Base-by-base conservation (phyloP, 2,329 filamentous ascomycete species). In the Phoma sp. region DNA sequence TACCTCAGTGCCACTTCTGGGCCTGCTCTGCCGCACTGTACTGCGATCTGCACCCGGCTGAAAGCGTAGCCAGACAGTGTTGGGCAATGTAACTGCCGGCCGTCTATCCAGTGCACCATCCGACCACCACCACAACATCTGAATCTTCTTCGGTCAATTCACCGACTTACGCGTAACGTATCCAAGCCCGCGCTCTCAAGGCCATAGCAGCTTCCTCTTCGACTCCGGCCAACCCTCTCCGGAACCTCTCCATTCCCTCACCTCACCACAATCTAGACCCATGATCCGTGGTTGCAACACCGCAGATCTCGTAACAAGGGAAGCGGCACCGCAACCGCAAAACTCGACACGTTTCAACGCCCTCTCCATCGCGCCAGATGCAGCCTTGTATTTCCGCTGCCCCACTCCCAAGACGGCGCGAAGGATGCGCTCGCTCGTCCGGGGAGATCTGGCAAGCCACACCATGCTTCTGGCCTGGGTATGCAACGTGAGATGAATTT, bases 341-440 rank as follows among this genome's bases (percentile, higher is more conserved):
- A 43, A 51, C 47, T 38, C 47, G 47, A 51, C 35, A 37, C 39
- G 47, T 51, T 40, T 40, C 48, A 45, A 37, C 32, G 38, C 33
- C 36, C 19, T 10, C 17, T n/a, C 12, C 21, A 9, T 32, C 17
- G 31, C 19, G 1, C 37, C 37, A 35, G 37, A 36, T 45, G 7
- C 25, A 45, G 40, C 29, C 40, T 44, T 21, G 35, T 44, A 39
- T 33, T 33, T 39, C 48, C 40, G 48, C 33, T 15, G 40, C 35
- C 41, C 48, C 48, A 44, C 41, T 9, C 12, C 12, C 9, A 38
- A 35, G 33, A 32, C 40, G n/a, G 33, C 48, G 40, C 48, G 31
- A 32, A 43, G 39, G 47, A 50, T 43, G 48, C 21, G 25, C 25
- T 8, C 12, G 29, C 12, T 13, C 29, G 24, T 22, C 32, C 38